Base-by-base conservation (phyloP, 163 green algal genomes). In the Scenedesmus sp. region DNA sequence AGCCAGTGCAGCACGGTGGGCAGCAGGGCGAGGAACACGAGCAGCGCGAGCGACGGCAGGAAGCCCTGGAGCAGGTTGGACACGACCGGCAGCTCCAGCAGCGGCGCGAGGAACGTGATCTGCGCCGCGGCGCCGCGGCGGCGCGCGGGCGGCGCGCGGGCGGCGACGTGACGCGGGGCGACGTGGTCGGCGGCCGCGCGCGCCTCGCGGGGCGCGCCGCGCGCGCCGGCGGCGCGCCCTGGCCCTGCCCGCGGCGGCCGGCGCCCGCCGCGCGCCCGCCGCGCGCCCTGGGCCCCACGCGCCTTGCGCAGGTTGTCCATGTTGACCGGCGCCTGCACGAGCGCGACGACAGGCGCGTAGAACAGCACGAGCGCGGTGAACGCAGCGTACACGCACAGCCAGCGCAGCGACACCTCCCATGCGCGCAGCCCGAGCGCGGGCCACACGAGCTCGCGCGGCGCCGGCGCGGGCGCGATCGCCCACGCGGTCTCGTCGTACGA, bases 21-120 rank as follows among this genome's bases (percentile, higher is more conserved):
- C 34, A 96, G 81, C 6, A 95, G 36, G 0, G 81, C 77, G 56
- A 96, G 75, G 83, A 96, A 95, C 70, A 94, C 87, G 63, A 91
- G 88, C 22, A 98, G 86, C 28, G 88, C 92, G 36, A 97, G 81
- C 42, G 84, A 86, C 2, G 89, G 89, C 24, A 94, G 75, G 73
- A 95, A 88, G 60, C 85, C 83, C 56, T 91, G 60, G 14, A 95
- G 42, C 15, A 95, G 62, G 39, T 85, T 75, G 4, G 63, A 75
- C 14, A 94, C 80, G 2, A 86, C 31, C 9, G 76, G 73, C 17
- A 86, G 83, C 29, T 73, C 62, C 6, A 88, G 39, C 29, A 93
- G 83, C 42, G 78, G 31, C 9, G 31, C 58, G n/a, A 90, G 76
- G 9, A 71, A 60, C 26, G 71, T 57, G 15, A 80, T 51, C 71